Evolutionary conservation across 208 protist species (phyloP).

Genomic region (Trichomonas tenax): DNA sequence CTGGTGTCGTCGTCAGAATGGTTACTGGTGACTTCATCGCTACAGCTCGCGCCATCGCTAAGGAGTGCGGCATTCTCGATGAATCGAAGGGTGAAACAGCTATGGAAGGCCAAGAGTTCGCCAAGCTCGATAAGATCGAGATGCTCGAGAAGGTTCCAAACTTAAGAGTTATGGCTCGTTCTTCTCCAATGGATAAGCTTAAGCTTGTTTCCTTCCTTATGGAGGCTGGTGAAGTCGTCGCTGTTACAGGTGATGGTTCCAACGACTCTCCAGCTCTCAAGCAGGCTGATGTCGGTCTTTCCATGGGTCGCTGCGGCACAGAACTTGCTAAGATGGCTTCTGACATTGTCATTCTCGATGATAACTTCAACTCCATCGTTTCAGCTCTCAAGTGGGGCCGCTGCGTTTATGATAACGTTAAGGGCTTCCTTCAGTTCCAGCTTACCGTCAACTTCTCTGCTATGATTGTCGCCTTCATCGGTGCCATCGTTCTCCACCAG

Average conservation of each 20-base stretch:
- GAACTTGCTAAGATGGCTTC: constrained; percentile 25
- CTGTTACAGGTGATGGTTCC: constrained; percentile 59
- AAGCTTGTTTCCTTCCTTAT: constrained; percentile 15
- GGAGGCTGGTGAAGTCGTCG: constrained; percentile 20
- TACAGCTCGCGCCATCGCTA: constrained; percentile 56
- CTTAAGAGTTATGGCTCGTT: constrained; percentile 22
- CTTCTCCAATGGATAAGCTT: constrained; percentile 21
- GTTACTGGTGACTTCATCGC: constrained; percentile 62
- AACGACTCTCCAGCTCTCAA: constrained; percentile 87
- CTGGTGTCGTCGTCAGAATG: constrained; percentile 69
- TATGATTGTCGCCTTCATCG: constrained; percentile 71
- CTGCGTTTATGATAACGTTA: constrained; percentile 87
- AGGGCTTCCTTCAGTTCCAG: constrained; percentile 93
- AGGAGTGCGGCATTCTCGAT: constrained; percentile 37
- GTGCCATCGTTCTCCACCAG: constrained; percentile 49
- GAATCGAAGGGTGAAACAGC: neutral
- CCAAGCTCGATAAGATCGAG: neutral
- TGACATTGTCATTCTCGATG: constrained; percentile 29
- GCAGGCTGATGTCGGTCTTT: constrained; percentile 42
- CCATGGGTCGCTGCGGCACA: constrained; percentile 20
- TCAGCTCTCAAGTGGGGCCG: constrained; percentile 77
- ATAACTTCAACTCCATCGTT: constrained; percentile 39
- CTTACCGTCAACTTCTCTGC: constrained; percentile 86
- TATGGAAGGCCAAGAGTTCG: neutral
- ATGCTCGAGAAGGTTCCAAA: neutral